These are phyloP conservation scores for Dittrichia graveolens DNA, from an alignment of 129 eudicot species.

Conservation along the genomic window DNA sequence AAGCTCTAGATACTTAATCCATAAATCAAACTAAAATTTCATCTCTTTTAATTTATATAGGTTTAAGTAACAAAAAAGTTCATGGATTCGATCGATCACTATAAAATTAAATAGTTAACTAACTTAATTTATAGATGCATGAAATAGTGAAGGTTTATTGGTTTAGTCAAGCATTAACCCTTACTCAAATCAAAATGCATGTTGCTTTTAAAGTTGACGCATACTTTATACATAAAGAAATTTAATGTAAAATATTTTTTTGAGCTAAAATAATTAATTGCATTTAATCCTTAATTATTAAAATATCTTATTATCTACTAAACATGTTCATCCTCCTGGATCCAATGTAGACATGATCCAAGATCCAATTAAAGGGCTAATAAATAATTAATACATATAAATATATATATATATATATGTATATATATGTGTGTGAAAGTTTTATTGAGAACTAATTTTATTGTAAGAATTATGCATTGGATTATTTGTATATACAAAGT, in stretches of 20 bases:
- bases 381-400: not conserved
- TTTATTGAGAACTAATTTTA: too few species aligned
- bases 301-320: not conserved
- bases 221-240: not conserved
- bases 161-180: not conserved
- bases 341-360: slow-evolving; percentile 36
- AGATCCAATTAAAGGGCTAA: not conserved
- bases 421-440: too few species aligned
- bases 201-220: slow-evolving; percentile 10
- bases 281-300: slow-evolving; percentile 1
- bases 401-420: not conserved
- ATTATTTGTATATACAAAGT: too few species aligned
- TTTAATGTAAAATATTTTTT: not conserved
- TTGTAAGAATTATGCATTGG: too few species aligned
- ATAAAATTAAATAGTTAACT: too few species aligned
- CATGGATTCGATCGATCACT: too few species aligned
- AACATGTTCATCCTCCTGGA: slow-evolving; percentile 9
- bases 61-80: too few species aligned
- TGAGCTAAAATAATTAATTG: not conserved
- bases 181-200: not conserved
- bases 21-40: too few species aligned
- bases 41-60: too few species aligned
- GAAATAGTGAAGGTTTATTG: not conserved
- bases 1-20: too few species aligned
- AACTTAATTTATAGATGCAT: not conserved